phyloP scores from a whole-genome alignment of 2,329 filamentous ascomycete species.

The Clarireedia sp. region DNA sequence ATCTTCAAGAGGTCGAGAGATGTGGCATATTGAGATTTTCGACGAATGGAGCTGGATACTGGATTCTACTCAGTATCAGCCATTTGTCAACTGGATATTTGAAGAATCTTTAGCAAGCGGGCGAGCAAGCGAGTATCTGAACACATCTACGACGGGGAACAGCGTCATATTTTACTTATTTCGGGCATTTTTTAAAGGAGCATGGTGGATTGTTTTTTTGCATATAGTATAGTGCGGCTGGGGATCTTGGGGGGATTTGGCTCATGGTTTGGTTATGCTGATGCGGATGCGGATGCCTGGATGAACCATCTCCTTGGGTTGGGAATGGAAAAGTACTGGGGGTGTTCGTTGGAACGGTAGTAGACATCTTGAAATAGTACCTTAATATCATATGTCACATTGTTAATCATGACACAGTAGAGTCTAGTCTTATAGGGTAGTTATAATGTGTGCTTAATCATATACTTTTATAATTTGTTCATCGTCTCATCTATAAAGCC shows the following conservation, averaged over 20 bases:
- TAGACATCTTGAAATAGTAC: not conserved
- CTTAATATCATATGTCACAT: not conserved
- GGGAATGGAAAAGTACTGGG: not conserved
- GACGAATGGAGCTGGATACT: no score
- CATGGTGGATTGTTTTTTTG: not conserved
- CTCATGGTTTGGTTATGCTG: no score
- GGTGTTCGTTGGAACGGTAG: not conserved
- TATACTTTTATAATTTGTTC: not conserved
- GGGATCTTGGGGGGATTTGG: no score
- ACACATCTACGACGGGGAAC: not conserved
- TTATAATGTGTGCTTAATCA: not conserved
- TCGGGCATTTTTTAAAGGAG: not conserved
- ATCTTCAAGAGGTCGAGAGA: conserved; percentile 25
- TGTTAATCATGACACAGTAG: no score
- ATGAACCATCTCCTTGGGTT: not conserved
- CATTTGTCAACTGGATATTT: not conserved
- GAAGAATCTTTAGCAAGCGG: not conserved
- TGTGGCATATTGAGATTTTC: conserved; percentile 8
- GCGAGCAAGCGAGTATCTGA: not conserved
- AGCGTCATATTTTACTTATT: not conserved
- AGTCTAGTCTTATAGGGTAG: not conserved
- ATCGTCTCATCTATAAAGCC: not conserved
- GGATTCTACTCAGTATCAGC: no score
- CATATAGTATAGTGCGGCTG: no score
- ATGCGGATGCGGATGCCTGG: no score